Base-by-base conservation (phyloP, 208 protist genomes). In the Balamuthia mandrillaris region DNA sequence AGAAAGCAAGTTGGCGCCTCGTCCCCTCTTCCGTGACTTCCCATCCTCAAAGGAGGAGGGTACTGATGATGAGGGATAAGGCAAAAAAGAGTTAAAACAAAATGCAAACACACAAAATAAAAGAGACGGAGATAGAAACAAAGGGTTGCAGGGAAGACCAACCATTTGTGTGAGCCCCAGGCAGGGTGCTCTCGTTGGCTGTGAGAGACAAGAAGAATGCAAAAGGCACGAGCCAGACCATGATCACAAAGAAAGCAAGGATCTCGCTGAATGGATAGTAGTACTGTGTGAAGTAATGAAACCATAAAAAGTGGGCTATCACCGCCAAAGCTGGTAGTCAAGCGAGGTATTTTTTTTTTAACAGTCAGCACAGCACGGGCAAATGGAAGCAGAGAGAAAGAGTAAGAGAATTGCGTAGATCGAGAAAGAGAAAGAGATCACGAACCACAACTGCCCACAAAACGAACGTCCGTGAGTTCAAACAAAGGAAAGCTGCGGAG, bases 221-320 rank as follows among this genome's bases (percentile, higher is more conserved):
- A 54, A 83, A 83, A 16, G 75, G 75, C 35, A 68, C 75, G 52
- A 54, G 29, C 86, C 86, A 88, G n/a, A 88, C 81, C 60, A 84
- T 82, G 37, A 88, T n/a, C 14, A 60, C 65, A 45, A 88, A 88
- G 81, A 81, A 88, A 35, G 86, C 39, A 31, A 88, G 37, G 47
- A 88, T 56, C 41, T 86, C 24, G 3, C 29, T 37, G 68, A 88
- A 88, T 21, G 86, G 86, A 49, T 84, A 88, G 66, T 82, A 88
- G 42, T 68, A 54, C 56, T 56, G 33, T 27, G 81, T 52, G 61
- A 88, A 88, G 45, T 86, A 68, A 24, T 39, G 44, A 39, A 88
- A 88, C 51, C 35, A 52, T 9, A 86, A 21, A 52, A 42, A 83
- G 44, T 88, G 86, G 66, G 85, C 61, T 4, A 78, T 9, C 16